Evolutionary conservation across 345 rosid species (phyloP).

Genomic region (Mangifera indica): DNA sequence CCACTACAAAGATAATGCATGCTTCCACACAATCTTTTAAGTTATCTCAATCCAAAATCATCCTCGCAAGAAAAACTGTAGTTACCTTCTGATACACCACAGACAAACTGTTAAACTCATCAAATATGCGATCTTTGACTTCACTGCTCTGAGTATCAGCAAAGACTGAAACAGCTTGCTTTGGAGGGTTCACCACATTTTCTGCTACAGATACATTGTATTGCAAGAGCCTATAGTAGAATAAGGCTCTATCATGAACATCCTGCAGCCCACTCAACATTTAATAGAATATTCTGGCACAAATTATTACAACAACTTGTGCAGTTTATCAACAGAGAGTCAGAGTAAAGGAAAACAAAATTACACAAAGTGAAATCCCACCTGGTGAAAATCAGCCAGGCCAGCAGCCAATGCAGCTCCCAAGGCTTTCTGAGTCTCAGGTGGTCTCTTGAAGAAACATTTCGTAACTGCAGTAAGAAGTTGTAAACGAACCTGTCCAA

Average conservation of each 20-base stretch:
- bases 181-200: constrained; percentile 88
- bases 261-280: constrained; percentile 54
- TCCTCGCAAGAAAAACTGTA: constrained; percentile 14
- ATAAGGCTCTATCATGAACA: constrained; percentile 97
- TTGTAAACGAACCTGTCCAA: constrained; percentile 86
- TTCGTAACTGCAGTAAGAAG: constrained; percentile 95
- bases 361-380: constrained; percentile 18
- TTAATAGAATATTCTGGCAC: constrained; percentile 18
- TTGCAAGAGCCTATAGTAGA: constrained; percentile 92
- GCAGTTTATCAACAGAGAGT: background rate
- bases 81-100: constrained; percentile 90
- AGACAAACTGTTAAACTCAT: constrained; percentile 93
- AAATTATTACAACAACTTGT: constrained; percentile 12
- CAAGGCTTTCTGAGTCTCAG: constrained; percentile 89
- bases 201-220: constrained; percentile 72
- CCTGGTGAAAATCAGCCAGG: constrained; percentile 89
- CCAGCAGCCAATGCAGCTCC: constrained; percentile 89
- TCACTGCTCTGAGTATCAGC: constrained; percentile 98
- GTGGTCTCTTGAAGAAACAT: constrained; percentile 94
- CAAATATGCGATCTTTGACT: constrained; percentile 91
- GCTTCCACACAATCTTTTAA: background rate
- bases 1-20: background rate
- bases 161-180: constrained; percentile 96
- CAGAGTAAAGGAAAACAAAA: background rate
- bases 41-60: constrained; percentile 12